These are phyloP conservation scores for Hericium rajendrae DNA, from an alignment of 768 basidiomycete species.

Conservation along the genomic window DNA sequence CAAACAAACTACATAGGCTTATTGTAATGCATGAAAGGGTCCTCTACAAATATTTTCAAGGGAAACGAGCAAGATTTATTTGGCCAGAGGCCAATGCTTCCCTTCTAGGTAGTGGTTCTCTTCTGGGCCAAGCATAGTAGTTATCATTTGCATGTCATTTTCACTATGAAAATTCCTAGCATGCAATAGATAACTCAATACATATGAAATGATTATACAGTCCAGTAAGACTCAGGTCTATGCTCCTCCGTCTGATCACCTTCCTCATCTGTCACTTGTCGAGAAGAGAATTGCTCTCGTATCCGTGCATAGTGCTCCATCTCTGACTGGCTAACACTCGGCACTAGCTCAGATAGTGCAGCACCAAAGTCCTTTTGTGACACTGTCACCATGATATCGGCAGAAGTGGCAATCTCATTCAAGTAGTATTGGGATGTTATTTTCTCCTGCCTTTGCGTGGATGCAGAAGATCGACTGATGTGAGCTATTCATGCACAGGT, in stretches of 20 bases:
- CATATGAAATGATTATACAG: no score
- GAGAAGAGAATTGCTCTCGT: constrained; percentile 53
- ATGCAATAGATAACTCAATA: no score
- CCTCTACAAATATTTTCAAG: no score
- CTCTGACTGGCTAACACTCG: constrained; percentile 78
- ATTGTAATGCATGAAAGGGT: no score
- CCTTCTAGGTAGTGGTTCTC: no score
- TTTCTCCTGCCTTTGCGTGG: constrained; percentile 46
- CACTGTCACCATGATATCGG: constrained; percentile 72
- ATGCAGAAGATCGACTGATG: constrained; percentile 36
- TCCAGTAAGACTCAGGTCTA: no score
- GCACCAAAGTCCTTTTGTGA: constrained; percentile 62
- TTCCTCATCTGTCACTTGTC: neutral
- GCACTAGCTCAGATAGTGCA: constrained; percentile 63
- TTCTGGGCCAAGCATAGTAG: no score
- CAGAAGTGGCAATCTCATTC: constrained; percentile 61
- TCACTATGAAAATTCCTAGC: no score
- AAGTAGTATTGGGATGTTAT: constrained; percentile 88
- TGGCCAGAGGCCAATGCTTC: no score
- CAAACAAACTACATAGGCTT: no score
- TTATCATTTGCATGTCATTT: no score
- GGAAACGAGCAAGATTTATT: no score
- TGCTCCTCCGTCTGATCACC: neutral
- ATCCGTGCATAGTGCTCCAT: constrained; percentile 76
- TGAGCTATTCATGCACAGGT: neutral